Evolutionary conservation across 495 filamentous ascomycete species (phyloP), one percentile per base, ranked within the genome.

Genomic region (Tetracladium setigerum): DNA sequence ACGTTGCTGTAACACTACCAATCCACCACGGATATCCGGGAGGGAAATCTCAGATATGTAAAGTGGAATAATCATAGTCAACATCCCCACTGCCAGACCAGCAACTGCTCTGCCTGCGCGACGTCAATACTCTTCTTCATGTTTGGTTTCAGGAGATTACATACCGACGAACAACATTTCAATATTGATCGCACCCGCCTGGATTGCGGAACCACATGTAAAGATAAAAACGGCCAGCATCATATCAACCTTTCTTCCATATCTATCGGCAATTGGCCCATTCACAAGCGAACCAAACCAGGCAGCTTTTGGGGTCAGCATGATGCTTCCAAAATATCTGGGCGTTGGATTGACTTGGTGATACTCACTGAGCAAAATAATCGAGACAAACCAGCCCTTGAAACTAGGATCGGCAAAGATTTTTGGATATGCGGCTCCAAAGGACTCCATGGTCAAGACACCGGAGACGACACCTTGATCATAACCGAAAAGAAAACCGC

Each of bases 391-490:
- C 60, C 62, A 56, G 35, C 62, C 54, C 37, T 60, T 51, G 22
- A 61, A 49, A 24, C 36, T 44, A 12, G 52, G 38, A 43, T 61
- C 50, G 0, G 38, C 16, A 14, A 44, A 45, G 19, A 63, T 39
- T 1, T 48, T 35, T 7, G 47, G 46, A 50, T 65, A 62, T 13
- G 56, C 41, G 18, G 30, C 46, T 30, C 47, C 56, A 44, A 67
- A 67, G 15, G 64, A 64, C 38, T 68, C 58, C 69, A 73, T 74
- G 8, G 67, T 68, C 40, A 59, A 49, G 7, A 72, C 64, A 47
- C 69, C 68, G 22, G 63, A 62, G 60, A 82, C 72, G 22, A 82
- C 76, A 49, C 77, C 77, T 54, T 79, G 74, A 46, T 77, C 72
- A 60, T 75, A 72, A 15, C 16, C 31, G 19, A 19, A 65, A 34